Evolutionary conservation across 1,284 basidiomycete genomes (phyloP).

Genomic region (Trametes hirsuta): DNA sequence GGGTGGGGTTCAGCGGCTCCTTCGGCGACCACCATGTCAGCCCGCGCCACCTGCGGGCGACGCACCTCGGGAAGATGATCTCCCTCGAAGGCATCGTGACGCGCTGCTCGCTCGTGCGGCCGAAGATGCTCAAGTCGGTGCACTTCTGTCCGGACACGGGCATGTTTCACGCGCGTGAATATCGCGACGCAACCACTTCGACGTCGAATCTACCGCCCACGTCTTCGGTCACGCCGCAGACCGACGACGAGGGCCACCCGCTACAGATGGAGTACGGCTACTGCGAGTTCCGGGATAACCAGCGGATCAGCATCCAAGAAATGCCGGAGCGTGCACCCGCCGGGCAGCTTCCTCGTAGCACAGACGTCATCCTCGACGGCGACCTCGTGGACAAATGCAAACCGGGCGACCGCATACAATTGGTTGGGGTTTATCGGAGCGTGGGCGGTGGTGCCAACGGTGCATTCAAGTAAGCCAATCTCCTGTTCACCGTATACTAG

Average conservation of each 20-base stretch:
- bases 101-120: conserved; percentile 95
- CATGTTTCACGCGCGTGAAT: conserved; percentile 87
- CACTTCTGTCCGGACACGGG: conserved; percentile 92
- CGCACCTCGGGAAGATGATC: conserved; percentile 95
- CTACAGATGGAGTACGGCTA: conserved; percentile 94
- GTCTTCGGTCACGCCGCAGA: conserved; percentile 89
- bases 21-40: conserved; percentile 99
- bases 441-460: conserved; percentile 90
- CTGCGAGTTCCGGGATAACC: conserved; percentile 94
- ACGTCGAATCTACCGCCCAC: conserved; percentile 88
- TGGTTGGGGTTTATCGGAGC: conserved; percentile 95
- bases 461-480: conserved; percentile 81
- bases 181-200: conserved; percentile 91
- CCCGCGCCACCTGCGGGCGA: conserved; percentile 88
- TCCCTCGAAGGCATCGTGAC: conserved; percentile 98
- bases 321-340: conserved; percentile 99
- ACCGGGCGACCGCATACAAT: conserved; percentile 96
- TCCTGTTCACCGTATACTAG: background rate
- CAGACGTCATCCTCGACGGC: conserved; percentile 95
- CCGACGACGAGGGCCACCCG: conserved; percentile 87
- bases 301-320: conserved; percentile 97
- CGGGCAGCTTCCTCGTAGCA: conserved; percentile 94
- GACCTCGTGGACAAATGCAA: conserved; percentile 98
- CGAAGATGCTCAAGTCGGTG: conserved; percentile 96
- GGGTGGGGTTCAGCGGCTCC: conserved; percentile 95